These are phyloP conservation scores for Cladosporium sp. DNA, from an alignment of 2,329 filamentous ascomycete genomes.

Conservation along the genomic window DNA sequence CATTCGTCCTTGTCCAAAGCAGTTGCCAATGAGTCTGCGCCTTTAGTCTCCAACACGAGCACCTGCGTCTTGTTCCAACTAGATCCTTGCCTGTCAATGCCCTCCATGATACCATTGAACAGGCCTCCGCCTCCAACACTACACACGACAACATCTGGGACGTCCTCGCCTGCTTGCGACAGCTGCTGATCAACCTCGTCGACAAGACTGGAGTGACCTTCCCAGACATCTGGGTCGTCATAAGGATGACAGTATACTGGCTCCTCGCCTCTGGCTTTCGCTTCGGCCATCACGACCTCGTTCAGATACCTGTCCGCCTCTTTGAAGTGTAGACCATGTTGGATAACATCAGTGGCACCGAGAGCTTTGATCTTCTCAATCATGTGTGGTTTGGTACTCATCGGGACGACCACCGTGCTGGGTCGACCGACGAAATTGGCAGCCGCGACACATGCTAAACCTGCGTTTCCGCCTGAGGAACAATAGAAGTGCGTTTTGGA, in stretches of 20 bases:
- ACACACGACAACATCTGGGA: conserved; percentile 67
- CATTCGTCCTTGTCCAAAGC: conserved; percentile 52
- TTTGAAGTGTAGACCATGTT: conserved; percentile 63
- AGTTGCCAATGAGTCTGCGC: conserved; percentile 65
- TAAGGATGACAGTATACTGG: conserved; percentile 67
- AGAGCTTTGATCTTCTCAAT: conserved; percentile 66
- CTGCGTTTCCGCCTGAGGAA: conserved; percentile 78
- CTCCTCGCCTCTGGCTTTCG: conserved; percentile 35
- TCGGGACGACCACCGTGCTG: conserved; percentile 72
- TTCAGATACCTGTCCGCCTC: conserved; percentile 66
- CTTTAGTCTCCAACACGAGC: conserved; percentile 70
- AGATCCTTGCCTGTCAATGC: conserved; percentile 48
- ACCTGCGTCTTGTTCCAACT: conserved; percentile 43
- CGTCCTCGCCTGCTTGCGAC: conserved; percentile 29
- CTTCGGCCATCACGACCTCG: conserved; percentile 49
- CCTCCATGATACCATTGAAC: conserved; percentile 70
- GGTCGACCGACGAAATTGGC: conserved; percentile 60
- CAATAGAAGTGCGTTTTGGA: conserved; percentile 66
- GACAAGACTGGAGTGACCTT: conserved; percentile 60
- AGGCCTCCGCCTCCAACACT: conserved; percentile 80
- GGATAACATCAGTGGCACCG: conserved; percentile 64
- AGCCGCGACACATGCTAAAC: conserved; percentile 73
- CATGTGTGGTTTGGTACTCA: conserved; percentile 63
- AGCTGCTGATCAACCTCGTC: conserved; percentile 43
- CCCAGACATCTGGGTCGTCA: conserved; percentile 65